These are phyloP conservation scores for Colletotrichum agaves DNA, from an alignment of 2,329 filamentous ascomycete genomes.

Conservation along the genomic window DNA sequence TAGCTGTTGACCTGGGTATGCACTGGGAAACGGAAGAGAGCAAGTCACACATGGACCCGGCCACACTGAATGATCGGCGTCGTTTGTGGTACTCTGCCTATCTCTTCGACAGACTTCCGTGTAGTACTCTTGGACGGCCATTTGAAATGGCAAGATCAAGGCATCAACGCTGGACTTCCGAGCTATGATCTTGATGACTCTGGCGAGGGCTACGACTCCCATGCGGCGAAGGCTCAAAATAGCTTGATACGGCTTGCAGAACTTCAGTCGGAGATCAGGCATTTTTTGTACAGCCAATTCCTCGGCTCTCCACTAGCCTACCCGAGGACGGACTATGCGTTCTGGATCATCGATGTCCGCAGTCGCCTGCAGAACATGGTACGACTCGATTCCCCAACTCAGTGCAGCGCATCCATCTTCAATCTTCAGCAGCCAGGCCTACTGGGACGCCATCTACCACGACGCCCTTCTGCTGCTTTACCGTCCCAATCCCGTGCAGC, in stretches of 20 bases:
- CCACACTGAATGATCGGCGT: constrained; percentile 42
- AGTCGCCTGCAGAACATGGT: constrained; percentile 46
- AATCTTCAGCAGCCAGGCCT: constrained; percentile 44
- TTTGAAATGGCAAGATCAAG: constrained; percentile 44
- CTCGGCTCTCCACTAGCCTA: constrained; percentile 43
- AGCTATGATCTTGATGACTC: constrained; percentile 30
- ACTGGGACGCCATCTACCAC: constrained; percentile 46
- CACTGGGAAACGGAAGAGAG: constrained; percentile 46
- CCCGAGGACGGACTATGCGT: constrained; percentile 40
- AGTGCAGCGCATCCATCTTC: constrained; percentile 42
- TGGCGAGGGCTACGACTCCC: not conserved
- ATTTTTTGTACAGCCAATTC: constrained; percentile 45
- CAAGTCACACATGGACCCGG: constrained; percentile 39
- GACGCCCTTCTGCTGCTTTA: constrained; percentile 46
- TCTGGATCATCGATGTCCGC: constrained; percentile 46
- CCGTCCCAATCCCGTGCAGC: constrained; percentile 42
- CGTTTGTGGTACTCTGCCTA: constrained; percentile 44
- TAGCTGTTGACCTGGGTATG: constrained; percentile 46
- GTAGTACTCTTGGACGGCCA: constrained; percentile 44
- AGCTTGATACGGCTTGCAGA: constrained; percentile 44
- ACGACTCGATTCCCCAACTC: constrained; percentile 42
- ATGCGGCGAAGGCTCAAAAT: constrained; percentile 44
- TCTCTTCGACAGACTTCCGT: constrained; percentile 43
- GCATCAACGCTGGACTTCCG: constrained; percentile 41
- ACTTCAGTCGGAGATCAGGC: constrained; percentile 49